Evolutionary conservation across 768 basidiomycete species (phyloP), one percentile per base, ranked within the genome.

Genomic region (Boletus subparvulus): DNA sequence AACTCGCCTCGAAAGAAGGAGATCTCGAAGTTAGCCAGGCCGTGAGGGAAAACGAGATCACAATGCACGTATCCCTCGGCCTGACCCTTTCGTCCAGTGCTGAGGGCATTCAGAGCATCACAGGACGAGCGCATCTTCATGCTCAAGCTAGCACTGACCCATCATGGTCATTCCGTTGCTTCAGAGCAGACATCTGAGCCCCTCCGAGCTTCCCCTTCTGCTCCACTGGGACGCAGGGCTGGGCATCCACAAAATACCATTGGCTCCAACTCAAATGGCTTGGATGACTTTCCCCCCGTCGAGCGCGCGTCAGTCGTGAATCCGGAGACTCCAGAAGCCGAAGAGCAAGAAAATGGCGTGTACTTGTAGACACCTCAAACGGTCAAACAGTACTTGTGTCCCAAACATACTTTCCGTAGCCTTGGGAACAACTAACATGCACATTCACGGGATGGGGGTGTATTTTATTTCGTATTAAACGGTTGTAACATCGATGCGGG

Each of bases 91-190:
- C 48, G 33, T 43, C 50, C 28, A 39, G 45, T n/a, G 39, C 64
- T 63, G 50, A 69, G 46, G 13, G 30, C 54, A 32, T 60, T 28
- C 63, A 92, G 91, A 59, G 86, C 80, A 8, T 89, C 90, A 9
- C 91, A 92, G 71, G 81, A 87, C 64, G 91, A 93, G 65, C 79
- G 90, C 21, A 82, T 91, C 55, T 73, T 73, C 28, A 89, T 92
- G 50, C 77, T 91, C 50, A 83, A 80, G 68, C 73, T 85, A 63
- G 88, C 86, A 8, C 72, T 91, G 52, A 71, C 74, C 19, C 80
- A 85, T 64, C 88, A 87, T 62, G 87, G 87, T 2, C 70, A 85
- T 12, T 59, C 61, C 8, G 50, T 83, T 65, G 75, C 77, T 46
- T 54, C 71, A 9, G 51, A 49, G 24, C 59, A 59, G 26, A 28